Evolutionary conservation across 2,329 filamentous ascomycete species (phyloP).

Genomic region (Hypoxylon sp.): DNA sequence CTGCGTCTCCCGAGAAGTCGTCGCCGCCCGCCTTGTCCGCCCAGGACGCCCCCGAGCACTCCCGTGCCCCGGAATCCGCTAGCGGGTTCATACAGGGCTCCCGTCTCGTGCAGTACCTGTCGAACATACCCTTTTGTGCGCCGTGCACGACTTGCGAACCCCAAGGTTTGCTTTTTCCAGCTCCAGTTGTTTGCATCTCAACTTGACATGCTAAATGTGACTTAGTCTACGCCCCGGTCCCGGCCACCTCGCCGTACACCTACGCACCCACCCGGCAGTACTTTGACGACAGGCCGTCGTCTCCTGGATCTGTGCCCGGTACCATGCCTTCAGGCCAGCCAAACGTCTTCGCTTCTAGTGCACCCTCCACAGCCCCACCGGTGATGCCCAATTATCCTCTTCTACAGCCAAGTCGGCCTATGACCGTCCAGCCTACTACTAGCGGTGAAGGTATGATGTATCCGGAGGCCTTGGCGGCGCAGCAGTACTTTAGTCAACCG

Average conservation of each 20-base stretch:
- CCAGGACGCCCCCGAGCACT: slow-evolving; percentile 39
- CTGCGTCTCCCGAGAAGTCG: slow-evolving; percentile 46
- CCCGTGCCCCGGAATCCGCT: slow-evolving; percentile 25
- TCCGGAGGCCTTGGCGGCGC: slow-evolving; percentile 44
- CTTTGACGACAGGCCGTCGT: slow-evolving; percentile 43
- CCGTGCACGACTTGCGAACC: slow-evolving; percentile 53
- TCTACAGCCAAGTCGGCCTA: slow-evolving; percentile 52
- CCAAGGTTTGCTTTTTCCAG: slow-evolving; percentile 50
- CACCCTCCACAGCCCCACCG: slow-evolving; percentile 44
- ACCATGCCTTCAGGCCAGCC: slow-evolving; percentile 46
- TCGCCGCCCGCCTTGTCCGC: slow-evolving; percentile 35
- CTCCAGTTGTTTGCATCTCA: slow-evolving; percentile 21
- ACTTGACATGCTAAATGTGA: slow-evolving; percentile 42
- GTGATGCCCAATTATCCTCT: slow-evolving; percentile 54
- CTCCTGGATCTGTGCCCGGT: slow-evolving; percentile 42
- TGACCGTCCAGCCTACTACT: slow-evolving; percentile 48
- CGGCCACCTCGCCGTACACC: slow-evolving; percentile 44
- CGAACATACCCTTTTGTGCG: slow-evolving; percentile 52
- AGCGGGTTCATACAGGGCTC: slow-evolving; percentile 43
- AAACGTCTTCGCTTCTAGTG: slow-evolving; percentile 49
- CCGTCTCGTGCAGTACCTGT: slow-evolving; percentile 51
- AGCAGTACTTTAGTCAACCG: slow-evolving; percentile 44
- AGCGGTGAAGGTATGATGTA: slow-evolving; percentile 58
- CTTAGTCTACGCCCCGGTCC: slow-evolving; percentile 47
- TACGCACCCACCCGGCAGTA: slow-evolving; percentile 44